Evolutionary conservation across 2,329 filamentous ascomycete genomes (phyloP), one percentile per base, ranked within the genome.

Genomic region (Zarea fungicola): DNA sequence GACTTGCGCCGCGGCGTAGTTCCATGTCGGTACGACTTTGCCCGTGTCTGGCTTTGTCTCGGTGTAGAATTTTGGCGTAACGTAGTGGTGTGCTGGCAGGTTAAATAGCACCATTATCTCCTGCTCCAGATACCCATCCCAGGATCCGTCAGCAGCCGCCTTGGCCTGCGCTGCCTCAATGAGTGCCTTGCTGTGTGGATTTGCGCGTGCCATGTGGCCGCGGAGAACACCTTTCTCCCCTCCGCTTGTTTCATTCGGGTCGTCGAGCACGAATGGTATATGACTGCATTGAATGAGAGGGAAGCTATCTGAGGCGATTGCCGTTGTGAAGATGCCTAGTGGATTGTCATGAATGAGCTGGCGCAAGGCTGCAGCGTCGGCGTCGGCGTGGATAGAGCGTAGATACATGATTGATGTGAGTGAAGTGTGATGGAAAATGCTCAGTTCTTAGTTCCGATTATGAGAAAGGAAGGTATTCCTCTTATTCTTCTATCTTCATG

Each of bases 21-120:
- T 82, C 84, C 83, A 87, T 0, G 83, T 87, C 1, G 82, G 82
- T 5, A 84, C 83, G 0, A 85, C 83, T 55, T 87, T 87, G 10
- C 75, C 83, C 0, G 76, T 81, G 0, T 58, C 60, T 0, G 81
- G 83, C 59, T 86, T 87, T 1, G 83, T 85, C 54, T 81, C 73
- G 10, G 66, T 71, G 66, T 86, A 87, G 64, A 85, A 86, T 52
- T 84, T 82, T 1, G 83, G 81, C 0, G 83, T 85, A 5, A 87
- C 75, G 55, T 87, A 87, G 63, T 83, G 79, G 31, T 85, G 75
- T 1, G 70, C 61, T 0, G 74, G 68, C 0, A 70, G 71, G 39
- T 72, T 85, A 70, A 87, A 87, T 14, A 85, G 66, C 3, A 87
- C 67, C 25, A 83, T 61, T 1, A 86, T 80, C 49, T 85, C 81